Conservation (phyloP, 2,329 filamentous ascomycete species). For the Aspergillus awamori region DNA sequence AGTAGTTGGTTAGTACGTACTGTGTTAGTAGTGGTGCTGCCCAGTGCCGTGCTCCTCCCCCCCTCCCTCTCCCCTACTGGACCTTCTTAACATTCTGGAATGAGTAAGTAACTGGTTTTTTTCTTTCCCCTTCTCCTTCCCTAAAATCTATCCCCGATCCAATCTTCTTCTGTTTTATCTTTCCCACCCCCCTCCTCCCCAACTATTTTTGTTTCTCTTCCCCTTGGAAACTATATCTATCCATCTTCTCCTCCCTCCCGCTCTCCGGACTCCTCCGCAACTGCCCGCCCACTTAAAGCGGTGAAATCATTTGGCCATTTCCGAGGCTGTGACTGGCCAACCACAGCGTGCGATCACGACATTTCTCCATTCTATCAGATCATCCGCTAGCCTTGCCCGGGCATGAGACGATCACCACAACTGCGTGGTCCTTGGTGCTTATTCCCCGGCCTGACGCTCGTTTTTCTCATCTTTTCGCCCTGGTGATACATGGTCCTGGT, state of each 20-base stretch:
- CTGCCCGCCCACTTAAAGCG: slow-evolving; percentile 19
- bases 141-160: background rate
- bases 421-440: slow-evolving; percentile 12
- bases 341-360: slow-evolving; percentile 43
- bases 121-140: background rate
- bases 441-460: slow-evolving; percentile 13
- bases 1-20: no score
- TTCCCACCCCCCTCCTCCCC: background rate
- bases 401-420: slow-evolving; percentile 27
- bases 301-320: slow-evolving; percentile 20
- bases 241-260: background rate
- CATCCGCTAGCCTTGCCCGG: slow-evolving; percentile 36
- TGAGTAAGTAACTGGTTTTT: no score
- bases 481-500: slow-evolving; percentile 14
- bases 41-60: no score
- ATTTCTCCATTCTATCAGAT: slow-evolving; percentile 49
- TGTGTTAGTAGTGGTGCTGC: no score
- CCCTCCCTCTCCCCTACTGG: background rate
- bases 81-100: slow-evolving; percentile 2
- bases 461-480: slow-evolving; percentile 12
- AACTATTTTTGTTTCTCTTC: background rate
- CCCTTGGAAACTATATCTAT: background rate
- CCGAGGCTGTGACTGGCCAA: slow-evolving; percentile 30
- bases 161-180: background rate
- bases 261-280: background rate